Evolutionary conservation across 768 basidiomycete species (phyloP), one percentile per base, ranked within the genome.

Genomic region (Heimioporus sp.): DNA sequence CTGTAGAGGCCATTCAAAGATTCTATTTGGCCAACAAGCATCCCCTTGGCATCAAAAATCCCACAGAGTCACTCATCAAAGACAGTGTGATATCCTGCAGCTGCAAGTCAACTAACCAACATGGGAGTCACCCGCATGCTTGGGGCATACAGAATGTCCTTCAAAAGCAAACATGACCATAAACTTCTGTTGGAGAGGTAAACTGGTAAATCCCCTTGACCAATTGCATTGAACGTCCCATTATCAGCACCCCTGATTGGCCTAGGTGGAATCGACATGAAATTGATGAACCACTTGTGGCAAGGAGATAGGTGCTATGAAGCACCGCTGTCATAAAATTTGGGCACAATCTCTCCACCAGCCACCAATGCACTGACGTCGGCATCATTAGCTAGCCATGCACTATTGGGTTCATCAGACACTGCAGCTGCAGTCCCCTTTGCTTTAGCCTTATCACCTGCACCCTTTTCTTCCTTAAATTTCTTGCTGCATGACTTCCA

Each of bases 1-100:
- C 10, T 6, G n/a, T 67, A 68, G 7, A 69, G 49, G 2, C 66
- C 62, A 11, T 59, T 51, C 10, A 11, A 43, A 24, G 46, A 17
- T 10, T 50, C 56, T 7, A 61, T 50, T 15, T 49, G 32, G 1
- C 59, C 60, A 4, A 70, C 36, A 2, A 53, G 24, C 16, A 32
- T 46, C 17, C 48, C 54, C 1, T 48, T 38, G 15, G 49, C 9
- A 46, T 55, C 41, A 34, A 41, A 45, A 24, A 65, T 58, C 38
- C 39, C 2, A 52, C 39, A 6, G 32, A 40, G 5, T n/a, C n/a
- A n/a, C n/a, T 46, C 13, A 3, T 4, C 3, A 10, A 53, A 53
- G 0, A 53, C 30, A 5, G 43, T 24, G 3, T 35, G 6, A 5
- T 43, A 49, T 2, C 52, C 43, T 17, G 52, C 40, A 1, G 19